Percentiles rank a stretch among this genome's conserved stretches.
These are phyloP conservation scores for Tuber borchii DNA, from an alignment of 495 filamentous ascomycete genomes.

Conservation along the genomic window DNA sequence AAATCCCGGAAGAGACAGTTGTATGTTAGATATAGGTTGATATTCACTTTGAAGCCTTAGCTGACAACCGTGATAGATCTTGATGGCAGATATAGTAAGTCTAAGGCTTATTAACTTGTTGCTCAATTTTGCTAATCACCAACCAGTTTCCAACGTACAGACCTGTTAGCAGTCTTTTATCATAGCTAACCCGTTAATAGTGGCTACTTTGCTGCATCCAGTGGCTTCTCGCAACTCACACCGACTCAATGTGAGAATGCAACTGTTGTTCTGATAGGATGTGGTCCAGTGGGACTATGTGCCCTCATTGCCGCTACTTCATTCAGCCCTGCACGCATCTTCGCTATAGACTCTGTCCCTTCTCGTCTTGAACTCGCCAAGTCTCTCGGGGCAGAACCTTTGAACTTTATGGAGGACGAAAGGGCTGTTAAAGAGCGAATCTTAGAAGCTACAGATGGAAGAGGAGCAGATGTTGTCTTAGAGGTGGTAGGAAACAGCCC, in stretches of 20 bases:
- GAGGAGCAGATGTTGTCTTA: slow-evolving; percentile 85
- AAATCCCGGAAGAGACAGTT: slow-evolving; percentile 67
- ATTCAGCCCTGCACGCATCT: slow-evolving; percentile 69
- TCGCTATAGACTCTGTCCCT: slow-evolving; percentile 79
- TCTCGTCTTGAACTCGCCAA: slow-evolving; percentile 70
- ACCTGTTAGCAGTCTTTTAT: neutral
- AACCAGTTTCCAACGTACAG: slow-evolving; percentile 32
- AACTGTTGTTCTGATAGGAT: slow-evolving; percentile 77
- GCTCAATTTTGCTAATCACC: slow-evolving; percentile 5
- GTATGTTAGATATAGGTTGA: slow-evolving; percentile 29
- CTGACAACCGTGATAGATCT: slow-evolving; percentile 44
- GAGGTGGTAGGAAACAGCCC: slow-evolving; percentile 85
- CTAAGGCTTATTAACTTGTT: neutral
- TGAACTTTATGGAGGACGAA: slow-evolving; percentile 68
- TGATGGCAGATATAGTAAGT: slow-evolving; percentile 71
- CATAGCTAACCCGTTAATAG: slow-evolving; percentile 52
- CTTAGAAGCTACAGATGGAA: slow-evolving; percentile 67
- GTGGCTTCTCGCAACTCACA: slow-evolving; percentile 65
- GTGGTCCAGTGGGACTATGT: slow-evolving; percentile 83
- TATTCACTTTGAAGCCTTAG: too few species aligned
- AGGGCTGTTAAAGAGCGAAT: slow-evolving; percentile 64
- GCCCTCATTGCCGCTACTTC: slow-evolving; percentile 77
- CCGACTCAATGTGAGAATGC: slow-evolving; percentile 58
- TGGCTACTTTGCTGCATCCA: slow-evolving; percentile 81
- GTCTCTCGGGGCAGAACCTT: slow-evolving; percentile 73